phyloP scores from a whole-genome alignment of 371 early-diverging fungal genomes.

The Circinella umbellata region DNA sequence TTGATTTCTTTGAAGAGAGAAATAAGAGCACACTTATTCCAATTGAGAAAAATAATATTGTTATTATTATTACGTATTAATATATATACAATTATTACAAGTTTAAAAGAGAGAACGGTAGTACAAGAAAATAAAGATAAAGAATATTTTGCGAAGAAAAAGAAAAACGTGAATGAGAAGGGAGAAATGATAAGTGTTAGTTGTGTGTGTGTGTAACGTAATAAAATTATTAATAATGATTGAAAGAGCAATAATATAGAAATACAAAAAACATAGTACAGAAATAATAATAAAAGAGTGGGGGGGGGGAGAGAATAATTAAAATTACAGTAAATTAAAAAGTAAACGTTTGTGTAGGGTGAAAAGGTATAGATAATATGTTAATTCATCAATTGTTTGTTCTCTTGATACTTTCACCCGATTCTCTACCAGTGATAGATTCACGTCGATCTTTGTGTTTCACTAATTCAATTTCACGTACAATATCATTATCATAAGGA shows the following conservation, averaged over 20 bases:
- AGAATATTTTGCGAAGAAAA: too few species aligned
- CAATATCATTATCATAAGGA: conserved; percentile 71
- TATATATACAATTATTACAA: conserved; percentile 7
- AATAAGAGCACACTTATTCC: too few species aligned
- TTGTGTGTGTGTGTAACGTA: too few species aligned
- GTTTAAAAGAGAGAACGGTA: background rate
- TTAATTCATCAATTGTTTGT: too few species aligned
- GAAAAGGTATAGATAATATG: too few species aligned
- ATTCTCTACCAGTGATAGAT: background rate
- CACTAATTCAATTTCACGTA: conserved; percentile 61
- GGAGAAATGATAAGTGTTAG: too few species aligned
- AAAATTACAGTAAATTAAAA: background rate
- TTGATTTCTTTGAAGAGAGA: too few species aligned
- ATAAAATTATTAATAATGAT: background rate
- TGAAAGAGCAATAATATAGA: background rate
- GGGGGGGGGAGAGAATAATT: too few species aligned
- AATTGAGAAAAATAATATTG: too few species aligned
- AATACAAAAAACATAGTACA: background rate
- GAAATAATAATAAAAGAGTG: background rate
- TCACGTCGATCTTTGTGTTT: conserved; percentile 17
- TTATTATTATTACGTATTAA: background rate
- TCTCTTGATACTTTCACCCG: background rate
- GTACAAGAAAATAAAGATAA: background rate
- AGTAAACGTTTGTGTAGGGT: too few species aligned
- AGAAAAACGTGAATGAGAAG: too few species aligned